Conservation (phyloP, 768 basidiomycete species). For the Russula abietina region DNA sequence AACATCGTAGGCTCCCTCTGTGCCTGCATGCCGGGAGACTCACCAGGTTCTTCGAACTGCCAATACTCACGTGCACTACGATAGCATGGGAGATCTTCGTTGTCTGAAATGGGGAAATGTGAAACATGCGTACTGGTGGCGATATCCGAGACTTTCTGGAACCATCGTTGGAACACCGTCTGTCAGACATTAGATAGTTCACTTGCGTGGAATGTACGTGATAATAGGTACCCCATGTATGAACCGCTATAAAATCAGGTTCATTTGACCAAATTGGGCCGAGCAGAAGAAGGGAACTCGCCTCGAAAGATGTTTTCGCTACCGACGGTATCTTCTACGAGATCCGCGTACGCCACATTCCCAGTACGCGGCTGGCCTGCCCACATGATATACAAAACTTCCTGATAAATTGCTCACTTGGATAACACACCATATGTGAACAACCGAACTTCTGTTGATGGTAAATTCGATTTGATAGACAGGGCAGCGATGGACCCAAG, state of each 20-base stretch:
- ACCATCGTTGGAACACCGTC: slow-evolving; percentile 51
- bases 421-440: slow-evolving; percentile 42
- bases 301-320: slow-evolving; percentile 39
- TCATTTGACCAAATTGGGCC: background rate
- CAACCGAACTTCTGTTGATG: slow-evolving; percentile 25
- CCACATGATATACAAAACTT: background rate
- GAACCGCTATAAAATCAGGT: slow-evolving; percentile 33
- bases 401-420: background rate
- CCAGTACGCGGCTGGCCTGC: slow-evolving; percentile 49
- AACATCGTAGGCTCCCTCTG: too few relatives aligned
- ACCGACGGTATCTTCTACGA: slow-evolving; percentile 38
- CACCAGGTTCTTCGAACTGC: slow-evolving; percentile 42
- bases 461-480: slow-evolving; percentile 24
- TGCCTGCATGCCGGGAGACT: background rate
- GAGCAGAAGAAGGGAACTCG: slow-evolving; percentile 15
- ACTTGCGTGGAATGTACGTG: too few relatives aligned
- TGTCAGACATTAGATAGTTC: slow-evolving; percentile 19
- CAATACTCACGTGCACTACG: slow-evolving; percentile 40
- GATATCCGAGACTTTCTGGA: slow-evolving; percentile 41
- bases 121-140: slow-evolving; percentile 35
- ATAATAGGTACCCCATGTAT: slow-evolving; percentile 36
- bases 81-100: background rate
- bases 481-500: slow-evolving; percentile 27
- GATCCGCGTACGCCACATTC: slow-evolving; percentile 36
- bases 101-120: background rate